Evolutionary conservation across 805 yeast species (phyloP).

Genomic region (Komagataella kurtzmanii): DNA sequence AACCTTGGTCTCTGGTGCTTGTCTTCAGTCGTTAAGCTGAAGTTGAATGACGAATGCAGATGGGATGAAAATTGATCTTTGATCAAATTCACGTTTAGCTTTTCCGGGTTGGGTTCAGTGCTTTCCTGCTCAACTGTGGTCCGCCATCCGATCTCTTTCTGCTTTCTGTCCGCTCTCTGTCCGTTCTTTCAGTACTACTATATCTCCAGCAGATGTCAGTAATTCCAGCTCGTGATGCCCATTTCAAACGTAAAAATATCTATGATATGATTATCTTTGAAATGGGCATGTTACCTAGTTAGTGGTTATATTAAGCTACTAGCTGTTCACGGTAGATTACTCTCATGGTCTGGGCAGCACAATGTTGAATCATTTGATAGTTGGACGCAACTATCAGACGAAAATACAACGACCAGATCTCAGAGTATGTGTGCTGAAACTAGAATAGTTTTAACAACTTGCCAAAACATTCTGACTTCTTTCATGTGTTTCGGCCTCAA

Average conservation of each 20-base stretch:
- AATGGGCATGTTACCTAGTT: neutral
- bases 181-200: neutral
- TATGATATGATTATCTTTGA: neutral
- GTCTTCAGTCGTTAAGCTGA: too few relatives aligned
- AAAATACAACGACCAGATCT: neutral
- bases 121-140: neutral
- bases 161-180: neutral
- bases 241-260: too few relatives aligned
- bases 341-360: neutral
- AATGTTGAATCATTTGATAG: neutral
- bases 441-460: too few relatives aligned
- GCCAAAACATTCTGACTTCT: too few relatives aligned
- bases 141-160: neutral
- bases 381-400: neutral
- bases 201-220: neutral
- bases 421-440: neutral
- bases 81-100: neutral
- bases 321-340: neutral
- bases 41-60: too few relatives aligned
- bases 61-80: too few relatives aligned
- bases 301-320: neutral
- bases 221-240: neutral
- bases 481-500: too few relatives aligned
- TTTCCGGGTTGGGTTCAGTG: neutral
- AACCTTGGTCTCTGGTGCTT: neutral